Evolutionary conservation across 1,284 basidiomycete species (phyloP), one percentile per base, ranked within the genome.

Genomic region (Schizophyllum commune): DNA sequence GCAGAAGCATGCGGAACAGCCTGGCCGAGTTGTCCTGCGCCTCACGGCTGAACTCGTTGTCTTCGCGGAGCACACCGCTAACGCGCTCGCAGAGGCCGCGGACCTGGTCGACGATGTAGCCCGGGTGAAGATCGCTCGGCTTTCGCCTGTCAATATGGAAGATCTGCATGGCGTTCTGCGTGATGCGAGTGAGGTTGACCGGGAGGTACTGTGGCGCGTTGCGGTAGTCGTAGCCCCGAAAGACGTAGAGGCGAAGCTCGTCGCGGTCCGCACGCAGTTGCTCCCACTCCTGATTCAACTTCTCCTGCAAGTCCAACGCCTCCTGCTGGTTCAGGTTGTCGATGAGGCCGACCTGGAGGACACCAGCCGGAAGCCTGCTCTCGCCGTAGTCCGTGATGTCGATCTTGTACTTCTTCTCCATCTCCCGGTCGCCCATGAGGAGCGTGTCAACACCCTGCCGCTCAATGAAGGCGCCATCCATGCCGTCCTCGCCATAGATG

Each of bases 381-480:
- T 85, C 86, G 51, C 79, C 75, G 6, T 86, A 83, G 69, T 93
- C 91, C 11, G 93, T 92, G 32, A 99, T 88, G 68, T 99, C 96
- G 56, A 99, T 92, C 27, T 90, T 88, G 75, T 96, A 99, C 66
- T 89, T 88, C 72, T 89, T 86, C 70, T 94, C 89, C 76, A 98
- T 99, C 62, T 92, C 87, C 63, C 81, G 82, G 73, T 98, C 78
- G 68, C 85, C 92, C 63, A 98, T 79, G 54, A 85, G 86, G 66
- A 95, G 94, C 0, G 92, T 94, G 67, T 97, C 92, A 61, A 98
- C 88, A 58, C 84, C 89, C 76, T 99, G 97, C 65, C 89, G 88
- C 79, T 99, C 97, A 72, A 99, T 98, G 74, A 91, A 96, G 0
- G 95, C 94, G 65, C 94, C 96, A 70, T 99, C 97, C 89, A 99